Percentiles rank a stretch among this genome's conserved stretches.
Evolutionary conservation across 352 stramenopile genomes (phyloP).

Genomic region (Phytophthora foliorum): DNA sequence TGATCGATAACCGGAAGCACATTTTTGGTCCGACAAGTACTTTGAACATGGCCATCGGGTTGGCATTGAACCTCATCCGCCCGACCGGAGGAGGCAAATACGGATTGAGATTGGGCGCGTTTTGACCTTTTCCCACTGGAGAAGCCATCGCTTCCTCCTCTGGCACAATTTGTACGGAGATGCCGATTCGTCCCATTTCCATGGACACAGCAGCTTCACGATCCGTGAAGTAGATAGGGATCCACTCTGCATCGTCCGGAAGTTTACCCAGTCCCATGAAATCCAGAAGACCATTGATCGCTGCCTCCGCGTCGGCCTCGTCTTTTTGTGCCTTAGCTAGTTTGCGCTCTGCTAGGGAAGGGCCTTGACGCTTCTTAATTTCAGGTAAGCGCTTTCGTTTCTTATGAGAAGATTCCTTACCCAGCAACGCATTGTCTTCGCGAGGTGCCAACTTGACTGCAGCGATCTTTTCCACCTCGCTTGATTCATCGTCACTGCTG

Average conservation of each 20-base stretch:
- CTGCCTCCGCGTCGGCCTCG: conserved; percentile 62
- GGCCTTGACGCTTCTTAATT: conserved; percentile 21
- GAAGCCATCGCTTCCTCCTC: conserved; percentile 81
- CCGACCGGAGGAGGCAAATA: conserved; percentile 91
- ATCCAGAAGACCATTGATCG: conserved; percentile 69
- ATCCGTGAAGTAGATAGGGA: conserved; percentile 82
- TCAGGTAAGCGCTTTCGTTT: neutral
- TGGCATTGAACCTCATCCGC: conserved; percentile 82
- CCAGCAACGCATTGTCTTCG: conserved; percentile 55
- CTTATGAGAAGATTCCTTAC: conserved; percentile 20
- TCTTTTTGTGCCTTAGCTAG: conserved; percentile 57
- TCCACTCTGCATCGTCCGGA: conserved; percentile 78
- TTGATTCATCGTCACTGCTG: conserved; percentile 22
- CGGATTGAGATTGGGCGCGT: conserved; percentile 91
- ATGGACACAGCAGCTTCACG: conserved; percentile 70
- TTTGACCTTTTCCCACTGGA: conserved; percentile 82
- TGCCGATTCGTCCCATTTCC: conserved; percentile 71
- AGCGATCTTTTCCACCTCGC: conserved; percentile 21
- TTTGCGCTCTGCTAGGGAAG: conserved; percentile 20
- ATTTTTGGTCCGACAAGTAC: conserved; percentile 75
- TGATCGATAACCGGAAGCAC: conserved; percentile 57
- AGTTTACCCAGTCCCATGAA: conserved; percentile 82
- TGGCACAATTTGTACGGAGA: conserved; percentile 87
- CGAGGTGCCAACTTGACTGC: conserved; percentile 13
- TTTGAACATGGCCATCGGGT: conserved; percentile 85